Evolutionary conservation across 352 stramenopile genomes (phyloP).

Genomic region (Elongisporangium senticosum): DNA sequence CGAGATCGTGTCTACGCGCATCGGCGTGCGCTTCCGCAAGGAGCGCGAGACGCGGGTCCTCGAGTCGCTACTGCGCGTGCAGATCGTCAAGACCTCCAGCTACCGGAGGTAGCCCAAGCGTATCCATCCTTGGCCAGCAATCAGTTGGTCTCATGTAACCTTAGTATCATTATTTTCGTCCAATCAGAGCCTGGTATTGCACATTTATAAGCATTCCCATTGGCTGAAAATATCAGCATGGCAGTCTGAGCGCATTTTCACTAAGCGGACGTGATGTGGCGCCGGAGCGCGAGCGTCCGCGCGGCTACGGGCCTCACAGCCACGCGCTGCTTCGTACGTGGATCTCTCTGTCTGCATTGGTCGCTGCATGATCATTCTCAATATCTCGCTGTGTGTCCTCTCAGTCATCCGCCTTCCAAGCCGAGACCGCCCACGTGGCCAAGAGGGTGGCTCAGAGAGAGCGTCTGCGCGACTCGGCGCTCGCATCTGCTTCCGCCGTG

Average conservation of each 20-base stretch:
- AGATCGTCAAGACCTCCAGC: not conserved
- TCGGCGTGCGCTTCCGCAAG: slow-evolving; percentile 30
- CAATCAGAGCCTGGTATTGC: not conserved
- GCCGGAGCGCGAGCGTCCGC: not conserved
- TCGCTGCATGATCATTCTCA: not conserved
- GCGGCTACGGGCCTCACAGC: not conserved
- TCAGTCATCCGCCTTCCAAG: not conserved
- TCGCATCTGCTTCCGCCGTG: not conserved
- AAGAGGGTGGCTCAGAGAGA: not conserved
- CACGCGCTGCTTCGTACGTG: not conserved
- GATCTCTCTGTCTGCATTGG: not conserved
- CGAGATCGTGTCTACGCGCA: slow-evolving; percentile 28
- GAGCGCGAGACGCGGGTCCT: not conserved
- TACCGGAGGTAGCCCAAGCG: not conserved
- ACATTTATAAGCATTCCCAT: not conserved
- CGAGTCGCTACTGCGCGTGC: not conserved
- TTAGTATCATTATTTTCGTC: not conserved
- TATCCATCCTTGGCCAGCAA: not conserved
- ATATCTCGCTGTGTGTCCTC: not conserved
- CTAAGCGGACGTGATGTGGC: not conserved
- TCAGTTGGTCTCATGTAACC: not conserved
- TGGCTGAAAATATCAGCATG: not conserved
- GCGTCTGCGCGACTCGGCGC: not conserved
- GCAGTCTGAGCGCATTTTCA: too few species aligned
- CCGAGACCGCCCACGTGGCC: not conserved